phyloP scores from a whole-genome alignment of 1,139 yeast species.

The Yamadazyma aaseri region DNA sequence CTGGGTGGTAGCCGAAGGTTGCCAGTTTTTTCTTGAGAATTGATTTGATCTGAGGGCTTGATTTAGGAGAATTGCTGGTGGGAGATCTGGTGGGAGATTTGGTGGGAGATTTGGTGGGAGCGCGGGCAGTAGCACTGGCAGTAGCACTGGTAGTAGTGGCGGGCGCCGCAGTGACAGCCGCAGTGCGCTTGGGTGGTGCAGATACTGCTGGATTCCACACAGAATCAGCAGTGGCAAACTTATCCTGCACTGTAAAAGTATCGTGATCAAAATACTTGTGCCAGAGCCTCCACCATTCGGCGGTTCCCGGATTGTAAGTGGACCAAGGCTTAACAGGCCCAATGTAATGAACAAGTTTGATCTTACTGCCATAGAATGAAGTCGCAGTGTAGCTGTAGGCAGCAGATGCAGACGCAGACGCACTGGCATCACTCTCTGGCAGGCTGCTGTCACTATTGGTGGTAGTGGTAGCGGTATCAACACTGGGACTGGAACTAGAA shows the following conservation, averaged over 20 bases:
- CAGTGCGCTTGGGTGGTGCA: slow-evolving; percentile 38
- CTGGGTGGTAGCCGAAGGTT: slow-evolving; percentile 16
- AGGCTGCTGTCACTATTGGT: slow-evolving; percentile 5
- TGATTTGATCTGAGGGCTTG: slow-evolving; percentile 5
- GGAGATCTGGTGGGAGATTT: slow-evolving; percentile 1
- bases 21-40: slow-evolving; percentile 12
- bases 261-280: slow-evolving; percentile 25
- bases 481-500: slow-evolving; percentile 2
- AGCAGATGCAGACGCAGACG: slow-evolving; percentile 2
- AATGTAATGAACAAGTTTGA: slow-evolving; percentile 75
- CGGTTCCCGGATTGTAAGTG: slow-evolving; percentile 21
- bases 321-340: slow-evolving; percentile 86
- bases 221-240: slow-evolving; percentile 24
- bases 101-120: slow-evolving; percentile 3
- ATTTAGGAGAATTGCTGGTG: background rate
- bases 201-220: slow-evolving; percentile 41
- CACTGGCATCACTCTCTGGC: slow-evolving; percentile 2
- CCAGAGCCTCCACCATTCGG: slow-evolving; percentile 50
- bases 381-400: slow-evolving; percentile 29
- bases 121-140: background rate
- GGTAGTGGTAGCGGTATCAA: slow-evolving; percentile 10
- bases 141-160: background rate
- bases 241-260: slow-evolving; percentile 4
- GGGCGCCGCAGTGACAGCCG: background rate
- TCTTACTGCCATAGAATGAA: slow-evolving; percentile 24